A percentile compares a stretch with the other conserved stretches of the same genome.
These are phyloP conservation scores for Stachybotrys echinatus DNA, from an alignment of 2,329 filamentous ascomycete genomes.

Conservation along the genomic window DNA sequence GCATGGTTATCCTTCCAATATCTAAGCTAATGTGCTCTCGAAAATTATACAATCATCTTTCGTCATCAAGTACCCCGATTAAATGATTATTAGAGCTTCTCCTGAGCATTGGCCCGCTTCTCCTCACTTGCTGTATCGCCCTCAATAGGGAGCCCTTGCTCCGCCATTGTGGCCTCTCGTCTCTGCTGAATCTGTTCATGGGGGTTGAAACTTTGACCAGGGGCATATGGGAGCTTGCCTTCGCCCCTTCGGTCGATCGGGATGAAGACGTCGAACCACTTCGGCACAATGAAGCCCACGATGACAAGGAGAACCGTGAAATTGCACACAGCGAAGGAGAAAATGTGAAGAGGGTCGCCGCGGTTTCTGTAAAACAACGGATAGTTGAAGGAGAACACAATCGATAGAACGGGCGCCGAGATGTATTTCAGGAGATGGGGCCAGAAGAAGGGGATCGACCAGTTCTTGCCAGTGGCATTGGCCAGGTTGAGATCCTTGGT, in stretches of 20 bases:
- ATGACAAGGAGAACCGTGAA: not conserved
- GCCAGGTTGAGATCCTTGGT: slow-evolving; percentile 44
- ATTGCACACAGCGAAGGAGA: not conserved
- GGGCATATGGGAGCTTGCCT: not conserved
- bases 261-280: not conserved
- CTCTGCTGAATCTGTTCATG: not conserved
- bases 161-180: too few species aligned
- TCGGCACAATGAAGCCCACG: not conserved
- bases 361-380: slow-evolving; percentile 17
- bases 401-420: slow-evolving; percentile 35
- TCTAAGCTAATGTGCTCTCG: too few species aligned
- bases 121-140: too few species aligned
- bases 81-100: not conserved
- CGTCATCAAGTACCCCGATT: too few species aligned
- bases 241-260: not conserved
- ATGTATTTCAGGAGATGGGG: slow-evolving; percentile 38
- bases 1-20: too few species aligned
- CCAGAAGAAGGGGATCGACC: slow-evolving; percentile 43
- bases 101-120: not conserved
- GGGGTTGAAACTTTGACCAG: not conserved
- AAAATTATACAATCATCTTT: too few species aligned
- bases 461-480: slow-evolving; percentile 40
- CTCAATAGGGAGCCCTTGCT: too few species aligned
- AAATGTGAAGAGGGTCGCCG: slow-evolving; percentile 1
- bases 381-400: slow-evolving; percentile 43